Percentiles rank a stretch among this genome's conserved stretches.
phyloP scores from a whole-genome alignment of 2,329 filamentous ascomycete genomes.

The Lachnellula subtilissima region DNA sequence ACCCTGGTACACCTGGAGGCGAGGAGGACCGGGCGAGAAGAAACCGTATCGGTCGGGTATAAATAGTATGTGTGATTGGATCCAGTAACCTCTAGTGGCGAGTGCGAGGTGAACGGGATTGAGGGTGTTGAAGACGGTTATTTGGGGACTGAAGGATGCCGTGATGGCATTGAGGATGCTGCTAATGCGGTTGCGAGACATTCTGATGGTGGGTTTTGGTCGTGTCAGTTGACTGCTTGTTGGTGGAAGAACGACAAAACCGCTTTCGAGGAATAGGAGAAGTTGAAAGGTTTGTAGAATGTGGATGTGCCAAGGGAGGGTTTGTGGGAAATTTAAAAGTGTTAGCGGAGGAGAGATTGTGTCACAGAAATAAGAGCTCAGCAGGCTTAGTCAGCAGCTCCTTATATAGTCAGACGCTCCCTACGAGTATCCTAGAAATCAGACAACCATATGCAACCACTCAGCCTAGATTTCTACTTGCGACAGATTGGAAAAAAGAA shows the following conservation, averaged over 20 bases:
- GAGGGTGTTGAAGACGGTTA: slow-evolving; percentile 5
- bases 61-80: slow-evolving; percentile 10
- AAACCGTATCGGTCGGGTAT: slow-evolving; percentile 8
- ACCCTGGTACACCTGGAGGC: slow-evolving; percentile 7
- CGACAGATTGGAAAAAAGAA: too few relatives aligned
- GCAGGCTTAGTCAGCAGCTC: too few relatives aligned
- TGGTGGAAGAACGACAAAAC: slow-evolving; percentile 2
- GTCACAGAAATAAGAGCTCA: too few relatives aligned
- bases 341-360: not conserved
- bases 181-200: slow-evolving; percentile 1
- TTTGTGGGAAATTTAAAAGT: not conserved
- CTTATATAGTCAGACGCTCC: too few relatives aligned
- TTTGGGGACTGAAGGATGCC: slow-evolving; percentile 1
- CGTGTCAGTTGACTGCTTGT: not conserved
- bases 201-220: not conserved
- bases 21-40: slow-evolving; percentile 8
- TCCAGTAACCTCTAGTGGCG: slow-evolving; percentile 6
- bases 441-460: too few relatives aligned
- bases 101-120: slow-evolving; percentile 9
- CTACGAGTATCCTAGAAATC: too few relatives aligned
- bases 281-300: not conserved
- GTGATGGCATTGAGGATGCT: slow-evolving; percentile 2
- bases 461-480: too few relatives aligned
- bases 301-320: not conserved
- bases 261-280: not conserved